Evolutionary conservation across 202 grass and related monocot genomes (phyloP).

Genomic region (Setaria viridis): DNA sequence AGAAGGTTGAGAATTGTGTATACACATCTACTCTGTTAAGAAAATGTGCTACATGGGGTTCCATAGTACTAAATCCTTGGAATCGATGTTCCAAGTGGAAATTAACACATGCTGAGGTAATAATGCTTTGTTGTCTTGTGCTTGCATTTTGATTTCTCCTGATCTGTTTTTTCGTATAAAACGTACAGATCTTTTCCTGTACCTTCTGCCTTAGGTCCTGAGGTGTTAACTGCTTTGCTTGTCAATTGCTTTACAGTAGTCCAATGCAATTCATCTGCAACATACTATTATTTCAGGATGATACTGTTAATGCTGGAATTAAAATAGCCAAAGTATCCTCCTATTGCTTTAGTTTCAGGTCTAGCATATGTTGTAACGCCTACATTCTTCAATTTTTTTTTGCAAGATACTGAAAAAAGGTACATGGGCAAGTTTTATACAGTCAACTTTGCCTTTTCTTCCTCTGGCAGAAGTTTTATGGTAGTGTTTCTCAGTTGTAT

Average conservation of each 20-base stretch:
- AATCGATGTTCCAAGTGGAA: slow-evolving; percentile 64
- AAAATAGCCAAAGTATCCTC: neutral
- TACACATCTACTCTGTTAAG: slow-evolving; percentile 89
- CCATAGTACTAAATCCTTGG: slow-evolving; percentile 51
- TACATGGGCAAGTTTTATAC: neutral
- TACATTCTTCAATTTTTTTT: slow-evolving; percentile 2
- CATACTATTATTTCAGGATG: slow-evolving; percentile 14
- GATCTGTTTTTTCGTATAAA: neutral
- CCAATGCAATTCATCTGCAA: neutral
- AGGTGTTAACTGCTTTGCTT: neutral
- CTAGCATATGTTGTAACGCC: neutral
- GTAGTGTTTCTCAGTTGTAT: slow-evolving; percentile 10
- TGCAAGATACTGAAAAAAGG: neutral
- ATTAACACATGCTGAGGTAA: slow-evolving; percentile 82
- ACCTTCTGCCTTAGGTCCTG: neutral
- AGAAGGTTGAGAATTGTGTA: slow-evolving; percentile 93
- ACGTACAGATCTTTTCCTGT: neutral
- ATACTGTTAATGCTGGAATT: slow-evolving; percentile 1
- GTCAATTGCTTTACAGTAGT: neutral
- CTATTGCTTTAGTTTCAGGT: neutral
- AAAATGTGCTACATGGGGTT: slow-evolving; percentile 64
- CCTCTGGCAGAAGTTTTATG: neutral
- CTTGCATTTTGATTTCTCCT: slow-evolving; percentile 4
- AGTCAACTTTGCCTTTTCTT: neutral
- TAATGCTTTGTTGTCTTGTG: neutral